Base-by-base conservation (phyloP, 805 yeast species). In the Zygosaccharomyces kombuchaensis region DNA sequence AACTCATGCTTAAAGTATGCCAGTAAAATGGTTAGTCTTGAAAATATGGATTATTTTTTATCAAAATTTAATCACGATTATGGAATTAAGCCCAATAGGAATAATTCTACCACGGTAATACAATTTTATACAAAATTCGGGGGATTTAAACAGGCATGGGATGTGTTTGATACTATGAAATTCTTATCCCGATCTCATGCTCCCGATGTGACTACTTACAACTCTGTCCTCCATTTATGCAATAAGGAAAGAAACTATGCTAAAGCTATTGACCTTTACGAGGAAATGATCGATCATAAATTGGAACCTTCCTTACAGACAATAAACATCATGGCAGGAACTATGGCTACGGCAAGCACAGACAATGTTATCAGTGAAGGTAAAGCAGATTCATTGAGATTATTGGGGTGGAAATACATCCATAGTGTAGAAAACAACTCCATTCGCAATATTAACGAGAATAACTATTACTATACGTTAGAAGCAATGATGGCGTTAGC, bases 111-210 rank as follows among this genome's bases (percentile, higher is more conserved):
- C 6, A 55, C 60, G 1, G 49, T 65, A 12, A 54, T 62, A 14
- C 62, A 59, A 40, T 63, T 57, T 39, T 65, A 59, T 27, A 44
- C 48, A 3, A 46, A 48, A 30, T 8, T 48, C 16, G 52, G 55
- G 9, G 23, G 50, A 6, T 31, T 43, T 9, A 45, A 52, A 21
- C 80, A 83, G 50, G 95, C 96, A 0, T 75, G 77, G 45, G 80
- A 80, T 36, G 70, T 86, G 2, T 93, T 93, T 65, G 88, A 84
- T 53, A 79, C 87, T 50, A 81, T 93, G 89, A 91, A 88, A 60
- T 91, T 87, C 61, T 63, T 84, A 53, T 80, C 93, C 1, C 58
- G 71, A 4, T 68, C 71, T 22, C 79, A 89, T 12, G 74, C 78
- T 40, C 96, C 98, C 0, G 84, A 81, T 39, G 57, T 77, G 0